Conservation (phyloP, 2,329 filamentous ascomycete species). For the Pseudocercospora musae region DNA sequence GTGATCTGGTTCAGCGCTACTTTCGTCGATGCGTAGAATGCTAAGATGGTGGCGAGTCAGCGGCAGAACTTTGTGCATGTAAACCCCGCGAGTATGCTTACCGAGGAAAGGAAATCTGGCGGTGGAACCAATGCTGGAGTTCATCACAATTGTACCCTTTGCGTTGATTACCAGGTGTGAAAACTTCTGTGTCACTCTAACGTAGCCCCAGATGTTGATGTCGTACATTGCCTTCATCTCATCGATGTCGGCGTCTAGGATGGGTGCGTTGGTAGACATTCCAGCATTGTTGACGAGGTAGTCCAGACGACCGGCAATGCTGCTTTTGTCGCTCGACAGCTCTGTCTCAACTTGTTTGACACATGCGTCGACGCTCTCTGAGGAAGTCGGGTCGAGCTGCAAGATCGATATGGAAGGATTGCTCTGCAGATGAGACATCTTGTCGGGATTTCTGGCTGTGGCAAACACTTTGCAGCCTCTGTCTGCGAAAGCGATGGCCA, state of each 20-base stretch:
- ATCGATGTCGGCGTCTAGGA: slow-evolving; percentile 32
- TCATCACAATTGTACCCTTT: slow-evolving; percentile 38
- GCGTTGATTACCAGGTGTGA: slow-evolving; percentile 45
- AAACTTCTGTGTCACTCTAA: slow-evolving; percentile 41
- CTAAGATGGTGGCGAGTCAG: not conserved
- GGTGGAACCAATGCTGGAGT: slow-evolving; percentile 35
- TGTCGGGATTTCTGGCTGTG: slow-evolving; percentile 25
- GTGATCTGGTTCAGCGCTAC: slow-evolving; percentile 25
- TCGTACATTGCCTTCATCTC: slow-evolving; percentile 50
- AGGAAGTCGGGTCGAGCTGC: not conserved
- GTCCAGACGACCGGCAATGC: slow-evolving; percentile 4
- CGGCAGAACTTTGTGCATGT: not conserved
- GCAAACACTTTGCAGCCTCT: slow-evolving; percentile 28
- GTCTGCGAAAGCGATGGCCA: slow-evolving; percentile 39
- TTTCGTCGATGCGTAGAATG: slow-evolving; percentile 34
- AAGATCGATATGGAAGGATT: not conserved
- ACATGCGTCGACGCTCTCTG: not conserved
- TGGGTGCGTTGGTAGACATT: slow-evolving; percentile 22
- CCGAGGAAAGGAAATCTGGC: slow-evolving; percentile 28
- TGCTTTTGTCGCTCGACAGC: not conserved
- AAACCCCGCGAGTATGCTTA: not conserved
- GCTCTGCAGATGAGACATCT: slow-evolving; percentile 24
- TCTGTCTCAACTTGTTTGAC: not conserved
- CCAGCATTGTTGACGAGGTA: slow-evolving; percentile 2
- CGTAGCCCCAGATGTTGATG: slow-evolving; percentile 50